Evolutionary conservation across 2,329 filamentous ascomycete species (phyloP).

Genomic region (Penicillium paneum): DNA sequence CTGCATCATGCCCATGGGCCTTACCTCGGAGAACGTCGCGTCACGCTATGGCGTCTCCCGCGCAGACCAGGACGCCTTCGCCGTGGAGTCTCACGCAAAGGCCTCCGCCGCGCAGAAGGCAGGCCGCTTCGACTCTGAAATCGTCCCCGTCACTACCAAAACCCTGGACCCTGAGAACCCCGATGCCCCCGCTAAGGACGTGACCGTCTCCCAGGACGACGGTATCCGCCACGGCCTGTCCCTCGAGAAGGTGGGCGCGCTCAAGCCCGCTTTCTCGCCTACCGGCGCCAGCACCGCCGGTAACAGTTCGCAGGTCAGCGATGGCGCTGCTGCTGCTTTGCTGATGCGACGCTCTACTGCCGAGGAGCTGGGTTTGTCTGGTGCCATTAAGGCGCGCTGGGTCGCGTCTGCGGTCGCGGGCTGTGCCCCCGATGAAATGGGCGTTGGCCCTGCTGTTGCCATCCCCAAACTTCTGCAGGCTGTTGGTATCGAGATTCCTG

Average conservation of each 20-base stretch:
- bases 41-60: constrained; percentile 69
- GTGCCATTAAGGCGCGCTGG: constrained; percentile 76
- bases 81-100: constrained; percentile 68
- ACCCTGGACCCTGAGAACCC: constrained; percentile 63
- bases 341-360: constrained; percentile 84
- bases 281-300: constrained; percentile 79
- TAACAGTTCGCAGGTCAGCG: constrained; percentile 80
- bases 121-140: constrained; percentile 73
- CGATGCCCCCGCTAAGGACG: constrained; percentile 53
- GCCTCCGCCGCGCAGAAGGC: constrained; percentile 66
- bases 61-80: constrained; percentile 78
- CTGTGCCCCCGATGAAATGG: constrained; percentile 89
- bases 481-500: constrained; percentile 62
- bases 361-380: constrained; percentile 65
- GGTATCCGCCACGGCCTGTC: constrained; percentile 70
- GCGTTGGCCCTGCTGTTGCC: constrained; percentile 79
- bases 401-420: constrained; percentile 72
- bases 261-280: constrained; percentile 81
- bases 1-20: constrained; percentile 91
- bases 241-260: constrained; percentile 66
- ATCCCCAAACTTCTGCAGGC: constrained; percentile 76
- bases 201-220: constrained; percentile 75
- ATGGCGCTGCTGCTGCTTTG: constrained; percentile 79
- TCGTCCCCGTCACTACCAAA: constrained; percentile 72
- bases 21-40: constrained; percentile 87